Evolutionary conservation across 768 basidiomycete genomes (phyloP).

Genomic region (Suillus americanus): DNA sequence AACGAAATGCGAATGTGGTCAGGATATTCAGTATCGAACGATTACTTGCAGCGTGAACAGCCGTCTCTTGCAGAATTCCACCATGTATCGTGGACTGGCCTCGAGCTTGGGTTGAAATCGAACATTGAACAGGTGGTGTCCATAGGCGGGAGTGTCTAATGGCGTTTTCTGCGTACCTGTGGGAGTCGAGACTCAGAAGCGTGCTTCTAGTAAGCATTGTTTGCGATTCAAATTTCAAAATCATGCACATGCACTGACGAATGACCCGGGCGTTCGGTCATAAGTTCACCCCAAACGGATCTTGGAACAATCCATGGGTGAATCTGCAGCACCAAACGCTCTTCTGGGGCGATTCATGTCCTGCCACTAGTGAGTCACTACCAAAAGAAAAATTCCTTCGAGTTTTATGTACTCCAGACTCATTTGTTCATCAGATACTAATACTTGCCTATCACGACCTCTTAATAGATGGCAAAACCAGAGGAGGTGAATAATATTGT

Average conservation of each 20-base stretch:
- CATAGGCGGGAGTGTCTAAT: too few species aligned
- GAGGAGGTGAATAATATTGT: neutral
- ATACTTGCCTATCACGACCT: neutral
- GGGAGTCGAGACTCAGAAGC: too few species aligned
- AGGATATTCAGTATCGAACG: neutral
- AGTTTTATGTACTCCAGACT: neutral
- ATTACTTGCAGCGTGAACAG: neutral
- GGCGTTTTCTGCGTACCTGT: too few species aligned
- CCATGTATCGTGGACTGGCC: neutral
- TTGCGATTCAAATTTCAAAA: too few species aligned
- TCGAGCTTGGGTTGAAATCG: neutral
- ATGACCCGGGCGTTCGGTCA: too few species aligned
- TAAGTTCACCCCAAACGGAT: neutral
- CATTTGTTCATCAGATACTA: neutral
- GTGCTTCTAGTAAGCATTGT: too few species aligned
- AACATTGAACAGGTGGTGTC: neutral
- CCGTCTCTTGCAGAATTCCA: neutral
- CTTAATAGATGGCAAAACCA: neutral
- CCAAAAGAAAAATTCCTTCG: neutral
- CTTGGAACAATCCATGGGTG: neutral
- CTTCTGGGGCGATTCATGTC: neutral
- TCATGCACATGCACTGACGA: too few species aligned
- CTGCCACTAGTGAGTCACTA: neutral
- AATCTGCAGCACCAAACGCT: neutral
- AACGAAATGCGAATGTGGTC: neutral